Percentiles rank a stretch among this genome's conserved stretches.
phyloP scores from a whole-genome alignment of 306 rosid genomes.

The Quercus alba region DNA sequence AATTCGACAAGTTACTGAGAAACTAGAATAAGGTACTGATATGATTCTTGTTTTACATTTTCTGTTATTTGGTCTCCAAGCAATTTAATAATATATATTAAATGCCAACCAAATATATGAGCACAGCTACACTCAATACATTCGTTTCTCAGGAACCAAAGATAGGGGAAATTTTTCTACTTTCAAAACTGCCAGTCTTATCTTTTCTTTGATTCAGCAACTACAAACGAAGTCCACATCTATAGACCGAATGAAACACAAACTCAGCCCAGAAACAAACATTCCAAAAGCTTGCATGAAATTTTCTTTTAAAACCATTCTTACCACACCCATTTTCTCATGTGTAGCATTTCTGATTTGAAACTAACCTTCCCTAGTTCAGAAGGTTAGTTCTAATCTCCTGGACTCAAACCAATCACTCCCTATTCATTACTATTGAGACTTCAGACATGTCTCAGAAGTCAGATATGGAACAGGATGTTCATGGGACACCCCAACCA shows the following conservation, averaged over 20 bases:
- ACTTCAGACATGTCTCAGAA: neutral
- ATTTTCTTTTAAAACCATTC: no score
- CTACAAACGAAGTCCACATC: neutral
- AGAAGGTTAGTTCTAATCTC: neutral
- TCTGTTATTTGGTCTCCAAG: neutral
- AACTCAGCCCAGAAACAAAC: no score
- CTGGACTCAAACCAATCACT: neutral
- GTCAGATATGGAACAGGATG: neutral
- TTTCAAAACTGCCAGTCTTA: no score
- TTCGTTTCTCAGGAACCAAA: neutral
- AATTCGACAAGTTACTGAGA: no score
- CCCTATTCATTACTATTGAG: neutral
- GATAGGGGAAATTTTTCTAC: neutral
- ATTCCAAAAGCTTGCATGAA: no score
- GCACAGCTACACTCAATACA: neutral
- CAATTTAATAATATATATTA: neutral
- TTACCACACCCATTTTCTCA: no score
- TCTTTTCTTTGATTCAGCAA: neutral
- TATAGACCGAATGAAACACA: no score
- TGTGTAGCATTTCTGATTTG: no score
- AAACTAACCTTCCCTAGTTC: neutral
- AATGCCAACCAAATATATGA: neutral
- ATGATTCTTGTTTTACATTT: neutral
- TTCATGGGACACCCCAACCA: neutral
- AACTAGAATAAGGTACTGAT: no score